phyloP scores from a whole-genome alignment of 139 green algal species.

The Pseudopediastrum boryanum region DNA sequence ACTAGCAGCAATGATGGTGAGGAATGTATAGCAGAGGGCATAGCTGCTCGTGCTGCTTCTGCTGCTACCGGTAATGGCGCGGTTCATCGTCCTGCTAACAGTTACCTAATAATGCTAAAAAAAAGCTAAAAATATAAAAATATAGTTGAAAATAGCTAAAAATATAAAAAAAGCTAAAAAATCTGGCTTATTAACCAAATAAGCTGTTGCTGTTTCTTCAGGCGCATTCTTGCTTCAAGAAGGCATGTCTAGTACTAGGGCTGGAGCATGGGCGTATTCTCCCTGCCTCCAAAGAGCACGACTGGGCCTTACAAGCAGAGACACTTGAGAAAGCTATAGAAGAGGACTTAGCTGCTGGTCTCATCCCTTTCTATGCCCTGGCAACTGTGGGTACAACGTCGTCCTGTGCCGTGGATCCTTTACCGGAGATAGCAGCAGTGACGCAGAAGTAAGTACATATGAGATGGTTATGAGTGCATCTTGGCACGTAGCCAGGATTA shows the following conservation, averaged over 20 bases:
- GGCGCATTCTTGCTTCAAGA: slow-evolving; percentile 75
- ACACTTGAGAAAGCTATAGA: slow-evolving; percentile 56
- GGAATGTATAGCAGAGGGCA: too few species aligned
- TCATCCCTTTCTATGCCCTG: slow-evolving; percentile 76
- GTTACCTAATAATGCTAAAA: too few species aligned
- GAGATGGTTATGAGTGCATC: too few species aligned
- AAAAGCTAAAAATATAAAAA: too few species aligned
- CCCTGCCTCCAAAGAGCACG: slow-evolving; percentile 38
- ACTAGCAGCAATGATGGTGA: too few species aligned
- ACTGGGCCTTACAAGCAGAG: slow-evolving; percentile 61
- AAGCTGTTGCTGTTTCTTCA: slow-evolving; percentile 36
- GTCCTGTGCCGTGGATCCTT: slow-evolving; percentile 54
- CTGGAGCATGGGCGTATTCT: slow-evolving; percentile 70
- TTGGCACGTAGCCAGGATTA: too few species aligned
- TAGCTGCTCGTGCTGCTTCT: too few species aligned
- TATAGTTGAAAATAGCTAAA: too few species aligned
- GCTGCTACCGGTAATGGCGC: too few species aligned
- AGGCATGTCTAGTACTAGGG: slow-evolving; percentile 81
- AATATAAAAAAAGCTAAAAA: too few species aligned
- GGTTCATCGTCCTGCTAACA: too few species aligned
- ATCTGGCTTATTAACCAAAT: background rate
- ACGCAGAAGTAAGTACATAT: slow-evolving; percentile 11
- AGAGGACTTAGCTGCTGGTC: slow-evolving; percentile 60
- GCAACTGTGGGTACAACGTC: slow-evolving; percentile 82
- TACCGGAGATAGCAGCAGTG: too few species aligned